Evolutionary conservation across 345 rosid genomes (phyloP).

Genomic region (Eucalyptus pauciflora): DNA sequence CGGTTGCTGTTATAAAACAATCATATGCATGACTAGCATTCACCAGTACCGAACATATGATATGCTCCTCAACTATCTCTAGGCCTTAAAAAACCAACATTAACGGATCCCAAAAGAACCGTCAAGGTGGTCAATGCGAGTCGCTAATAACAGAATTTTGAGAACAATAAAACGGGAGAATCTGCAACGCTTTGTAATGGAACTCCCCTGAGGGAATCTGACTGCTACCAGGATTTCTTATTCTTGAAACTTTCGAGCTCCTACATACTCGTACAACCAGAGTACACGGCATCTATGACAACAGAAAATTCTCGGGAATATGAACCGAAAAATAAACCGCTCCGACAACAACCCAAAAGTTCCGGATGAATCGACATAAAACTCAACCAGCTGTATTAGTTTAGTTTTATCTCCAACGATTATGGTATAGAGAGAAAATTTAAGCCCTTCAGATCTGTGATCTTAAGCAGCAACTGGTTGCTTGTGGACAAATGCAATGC

Average conservation of each 20-base stretch:
- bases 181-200: background rate
- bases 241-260: background rate
- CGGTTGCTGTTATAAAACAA: background rate
- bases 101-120: background rate
- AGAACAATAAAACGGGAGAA: background rate
- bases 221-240: background rate
- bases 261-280: background rate
- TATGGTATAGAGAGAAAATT: background rate
- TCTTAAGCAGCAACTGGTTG: conserved; percentile 44
- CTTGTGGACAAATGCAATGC: conserved; percentile 63
- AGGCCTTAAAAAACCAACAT: background rate
- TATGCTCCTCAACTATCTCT: background rate
- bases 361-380: background rate
- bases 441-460: background rate
- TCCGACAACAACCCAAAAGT: background rate
- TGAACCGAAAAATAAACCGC: background rate
- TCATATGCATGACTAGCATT: background rate
- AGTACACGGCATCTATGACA: background rate
- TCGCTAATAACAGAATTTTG: background rate
- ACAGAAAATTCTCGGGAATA: background rate
- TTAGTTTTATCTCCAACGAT: background rate
- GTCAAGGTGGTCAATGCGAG: background rate
- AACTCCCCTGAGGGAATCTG: background rate
- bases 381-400: background rate
- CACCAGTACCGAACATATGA: background rate